Base-by-base conservation (phyloP, 2,329 filamentous ascomycete species). In the Fusarium longipes region DNA sequence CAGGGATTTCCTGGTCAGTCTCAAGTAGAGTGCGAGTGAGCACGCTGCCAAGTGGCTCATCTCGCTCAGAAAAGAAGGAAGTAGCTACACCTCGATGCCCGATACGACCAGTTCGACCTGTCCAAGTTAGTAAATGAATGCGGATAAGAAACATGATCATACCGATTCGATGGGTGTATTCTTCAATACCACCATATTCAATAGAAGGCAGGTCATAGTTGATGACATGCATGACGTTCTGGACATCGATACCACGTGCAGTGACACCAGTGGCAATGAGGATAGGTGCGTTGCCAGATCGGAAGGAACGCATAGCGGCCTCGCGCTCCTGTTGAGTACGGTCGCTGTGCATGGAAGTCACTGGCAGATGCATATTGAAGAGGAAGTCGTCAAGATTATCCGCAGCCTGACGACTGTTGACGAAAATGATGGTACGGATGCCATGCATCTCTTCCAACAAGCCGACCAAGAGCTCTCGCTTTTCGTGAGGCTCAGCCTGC, bases 101-200 rank as follows among this genome's bases (percentile, higher is more conserved):
- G 74, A 97, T 97, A 52, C 96, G 93, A 54, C 92, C 96, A 70
- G 96, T 99, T 63, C 96, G 94, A 65, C 96, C 91, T 93, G 20
- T 24, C 10, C 14, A 48, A 17, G 49, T 68, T 52, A 70, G 56
- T 30, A 11, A 22, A 51, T n/a, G 5, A 20, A 25, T 18, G 39
- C 22, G 27, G 24, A 7, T 7, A 24, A 40, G 45, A n/a, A 24
- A n/a, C 18, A 33, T 10, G 14, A 24, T 74, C 84, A 79, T 87
- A 93, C 91, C 96, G 75, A 98, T 98, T 14, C 96, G 93, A 75
- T 99, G 96, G 25, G 91, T 89, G 72, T 98, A 99, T 77, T 98
- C 96, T 47, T 92, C 89, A 56, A 97, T 97, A 3, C 94, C 95
- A n/a, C 93, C 93, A 70, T 95, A 86, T 1, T 88, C 82, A 40